Evolutionary conservation across 116 monocot genomes (phyloP), one percentile per base, ranked within the genome.

Genomic region (Posidonia oceanica): DNA sequence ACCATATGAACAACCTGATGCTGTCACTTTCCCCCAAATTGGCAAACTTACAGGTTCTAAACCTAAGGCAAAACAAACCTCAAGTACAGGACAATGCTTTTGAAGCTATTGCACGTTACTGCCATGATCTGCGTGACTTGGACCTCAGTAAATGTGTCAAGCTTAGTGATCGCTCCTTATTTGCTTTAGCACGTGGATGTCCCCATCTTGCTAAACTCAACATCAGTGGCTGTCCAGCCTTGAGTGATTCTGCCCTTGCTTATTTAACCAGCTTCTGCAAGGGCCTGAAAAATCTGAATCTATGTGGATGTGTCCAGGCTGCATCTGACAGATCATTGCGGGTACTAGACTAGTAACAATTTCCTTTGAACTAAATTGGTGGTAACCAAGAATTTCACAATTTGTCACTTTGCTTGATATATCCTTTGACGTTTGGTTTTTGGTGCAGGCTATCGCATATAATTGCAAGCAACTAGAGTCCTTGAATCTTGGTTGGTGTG

Each of bases 401-500:
- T 56, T 16, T 18, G 56, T 29, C 1, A 29, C 29, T 29, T 29
- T 29, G 29, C 29, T 29, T 29, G 29, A 29, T 29, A 29, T 29
- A 29, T 29, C 29, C 29, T 0, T 29, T 29, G 29, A 29, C 29
- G 29, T 1, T 42, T 42, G 7, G 8, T 42, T 4, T 42, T 42
- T 8, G 7, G 4, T 88, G 78, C 83, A 91, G 97, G 92, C 83
- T 23, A 89, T 97, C 52, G 92, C 83, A 56, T 69, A 39, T 21
- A 89, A 89, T 60, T 97, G 91, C 51, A 71, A 59, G 10, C 81
- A 87, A 59, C 52, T 97, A 55, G 87, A 97, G 48, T 79, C 60
- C 7, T 70, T 97, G 72, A 97, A 78, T 74, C 69, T 97, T 18
- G 97, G 97, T 38, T 97, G 97, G 97, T 97, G 97, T 70, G 97